Evolutionary conservation across 495 filamentous ascomycete species (phyloP).

Genomic region (Hyaloscypha finlandica): DNA sequence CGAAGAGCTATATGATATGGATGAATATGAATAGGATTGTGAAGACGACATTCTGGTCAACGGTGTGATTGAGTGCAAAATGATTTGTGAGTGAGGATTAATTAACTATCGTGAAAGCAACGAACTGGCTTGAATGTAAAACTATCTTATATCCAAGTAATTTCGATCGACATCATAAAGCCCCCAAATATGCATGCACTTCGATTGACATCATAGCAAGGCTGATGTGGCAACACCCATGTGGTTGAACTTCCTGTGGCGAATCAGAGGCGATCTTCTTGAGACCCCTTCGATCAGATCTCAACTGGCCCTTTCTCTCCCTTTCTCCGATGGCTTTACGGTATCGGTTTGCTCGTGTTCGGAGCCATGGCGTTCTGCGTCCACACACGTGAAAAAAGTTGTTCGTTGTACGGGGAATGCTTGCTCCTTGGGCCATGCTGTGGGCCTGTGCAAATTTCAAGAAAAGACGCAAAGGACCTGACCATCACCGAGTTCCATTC

Average conservation of each 20-base stretch:
- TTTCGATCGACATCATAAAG: background rate
- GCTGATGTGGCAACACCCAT: background rate
- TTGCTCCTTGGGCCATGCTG: no score
- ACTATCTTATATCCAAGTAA: background rate
- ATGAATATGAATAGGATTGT: slow-evolving; percentile 11
- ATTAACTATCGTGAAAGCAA: background rate
- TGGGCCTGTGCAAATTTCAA: no score
- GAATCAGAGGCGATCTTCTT: background rate
- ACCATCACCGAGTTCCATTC: no score
- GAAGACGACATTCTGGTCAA: slow-evolving; percentile 12
- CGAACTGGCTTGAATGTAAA: no score
- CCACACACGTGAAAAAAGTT: no score
- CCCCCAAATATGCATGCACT: background rate
- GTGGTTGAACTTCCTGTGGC: background rate
- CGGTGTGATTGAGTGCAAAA: background rate
- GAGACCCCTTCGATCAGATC: background rate
- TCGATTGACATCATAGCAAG: background rate
- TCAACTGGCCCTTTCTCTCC: background rate
- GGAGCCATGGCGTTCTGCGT: background rate
- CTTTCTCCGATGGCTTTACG: background rate
- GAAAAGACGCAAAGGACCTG: no score
- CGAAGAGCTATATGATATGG: slow-evolving; percentile 8
- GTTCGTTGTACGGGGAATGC: no score
- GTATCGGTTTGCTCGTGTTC: no score
- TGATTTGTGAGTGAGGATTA: background rate